These are phyloP conservation scores for Mitosporidium daphniae DNA, from an alignment of 371 early-diverging fungal genomes.

Conservation along the genomic window DNA sequence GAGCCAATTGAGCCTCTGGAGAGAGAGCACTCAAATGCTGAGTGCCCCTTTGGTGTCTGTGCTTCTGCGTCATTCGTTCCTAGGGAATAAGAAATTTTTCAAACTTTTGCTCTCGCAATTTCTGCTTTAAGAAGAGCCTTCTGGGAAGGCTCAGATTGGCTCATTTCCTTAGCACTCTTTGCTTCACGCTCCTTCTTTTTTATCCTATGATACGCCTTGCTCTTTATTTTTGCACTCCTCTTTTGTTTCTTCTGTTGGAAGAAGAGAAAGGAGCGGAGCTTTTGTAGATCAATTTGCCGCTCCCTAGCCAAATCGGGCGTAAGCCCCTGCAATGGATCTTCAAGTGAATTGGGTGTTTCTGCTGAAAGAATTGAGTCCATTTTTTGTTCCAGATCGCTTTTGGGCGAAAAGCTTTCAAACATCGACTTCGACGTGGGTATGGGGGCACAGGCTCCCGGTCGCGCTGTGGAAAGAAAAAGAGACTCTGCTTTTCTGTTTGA, in stretches of 20 bases:
- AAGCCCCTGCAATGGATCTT: conserved; percentile 15
- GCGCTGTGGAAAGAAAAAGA: conserved; percentile 24
- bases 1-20: no score
- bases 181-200: conserved; percentile 21
- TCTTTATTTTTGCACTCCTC: conserved; percentile 69
- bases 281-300: conserved; percentile 30
- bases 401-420: no score
- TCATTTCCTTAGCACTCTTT: conserved; percentile 9
- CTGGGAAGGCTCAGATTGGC: conserved; percentile 6
- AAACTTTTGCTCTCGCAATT: no score
- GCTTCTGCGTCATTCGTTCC: no score
- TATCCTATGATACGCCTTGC: conserved; percentile 50
- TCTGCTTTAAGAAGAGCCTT: conserved; percentile 24
- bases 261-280: conserved; percentile 66
- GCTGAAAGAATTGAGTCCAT: no score
- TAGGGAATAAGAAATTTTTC: no score
- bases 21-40: no score
- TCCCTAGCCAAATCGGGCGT: no score
- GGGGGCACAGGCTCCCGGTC: conserved; percentile 3
- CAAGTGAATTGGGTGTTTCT: conserved; percentile 13
- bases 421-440: no score
- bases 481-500: conserved; percentile 45
- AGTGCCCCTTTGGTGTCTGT: no score
- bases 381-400: no score
- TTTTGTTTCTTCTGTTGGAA: conserved; percentile 53